Evolutionary conservation across 345 rosid species (phyloP).

Genomic region (Eutrema yunnanense): DNA sequence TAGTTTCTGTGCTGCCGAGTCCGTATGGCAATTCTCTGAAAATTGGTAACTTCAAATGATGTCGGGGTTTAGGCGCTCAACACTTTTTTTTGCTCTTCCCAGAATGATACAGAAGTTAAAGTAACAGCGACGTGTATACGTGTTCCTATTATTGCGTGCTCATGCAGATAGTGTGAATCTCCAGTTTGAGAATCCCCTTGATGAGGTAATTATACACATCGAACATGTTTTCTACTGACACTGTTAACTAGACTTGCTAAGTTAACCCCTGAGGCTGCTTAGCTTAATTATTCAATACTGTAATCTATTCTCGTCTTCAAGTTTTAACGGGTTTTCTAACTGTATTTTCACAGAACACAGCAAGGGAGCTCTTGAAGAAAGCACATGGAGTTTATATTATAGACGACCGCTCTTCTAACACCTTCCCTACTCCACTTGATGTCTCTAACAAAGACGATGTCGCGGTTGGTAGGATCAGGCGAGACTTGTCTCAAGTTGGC

Average conservation of each 20-base stretch:
- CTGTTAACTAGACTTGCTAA: too few species aligned
- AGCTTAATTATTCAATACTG: too few species aligned
- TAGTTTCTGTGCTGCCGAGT: too few species aligned
- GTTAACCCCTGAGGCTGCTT: too few species aligned
- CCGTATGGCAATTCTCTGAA: too few species aligned
- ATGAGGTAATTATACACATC: conserved; percentile 52
- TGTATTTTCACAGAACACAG: conserved; percentile 49
- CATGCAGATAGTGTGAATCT: conserved; percentile 98
- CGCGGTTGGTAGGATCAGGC: conserved; percentile 92
- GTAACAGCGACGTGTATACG: conserved; percentile 96
- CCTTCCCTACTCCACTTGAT: conserved; percentile 85
- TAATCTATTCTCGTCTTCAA: neutral
- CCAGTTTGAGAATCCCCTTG: conserved; percentile 87
- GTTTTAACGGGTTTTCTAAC: neutral
- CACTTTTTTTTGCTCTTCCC: conserved; percentile 5
- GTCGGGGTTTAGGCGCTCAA: too few species aligned
- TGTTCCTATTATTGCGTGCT: conserved; percentile 98
- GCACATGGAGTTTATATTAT: conserved; percentile 80
- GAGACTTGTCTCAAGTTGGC: conserved; percentile 79
- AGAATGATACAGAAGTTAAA: conserved; percentile 76
- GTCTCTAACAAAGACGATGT: conserved; percentile 90
- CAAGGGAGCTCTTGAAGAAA: conserved; percentile 64
- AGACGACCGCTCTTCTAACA: conserved; percentile 73
- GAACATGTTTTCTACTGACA: neutral
- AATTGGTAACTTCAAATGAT: too few species aligned